Percentiles rank a stretch among this genome's conserved stretches.
phyloP scores from a whole-genome alignment of 2,329 filamentous ascomycete genomes.

The Triangularia verruculosa region DNA sequence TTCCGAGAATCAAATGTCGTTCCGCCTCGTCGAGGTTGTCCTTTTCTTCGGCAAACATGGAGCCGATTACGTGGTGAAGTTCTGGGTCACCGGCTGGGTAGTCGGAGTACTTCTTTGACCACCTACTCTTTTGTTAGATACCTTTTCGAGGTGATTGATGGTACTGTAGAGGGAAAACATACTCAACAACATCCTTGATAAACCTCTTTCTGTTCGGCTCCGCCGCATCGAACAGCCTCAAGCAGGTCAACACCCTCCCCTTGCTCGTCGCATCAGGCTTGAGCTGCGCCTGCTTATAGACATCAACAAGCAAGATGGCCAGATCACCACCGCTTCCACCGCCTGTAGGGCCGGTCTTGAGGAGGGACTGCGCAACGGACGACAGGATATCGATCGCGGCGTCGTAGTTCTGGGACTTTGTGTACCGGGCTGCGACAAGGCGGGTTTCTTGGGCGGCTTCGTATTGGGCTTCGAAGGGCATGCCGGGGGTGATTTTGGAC shows the following conservation, averaged over 20 bases:
- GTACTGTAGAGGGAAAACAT: constrained; percentile 33
- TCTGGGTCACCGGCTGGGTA: constrained; percentile 91
- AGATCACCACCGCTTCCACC: constrained; percentile 83
- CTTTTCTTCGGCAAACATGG: constrained; percentile 86
- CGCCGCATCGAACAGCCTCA: constrained; percentile 74
- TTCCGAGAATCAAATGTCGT: constrained; percentile 82
- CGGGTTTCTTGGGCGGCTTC: constrained; percentile 98
- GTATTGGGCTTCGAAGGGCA: constrained; percentile 50
- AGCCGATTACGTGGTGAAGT: constrained; percentile 86
- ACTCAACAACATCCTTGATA: constrained; percentile 79
- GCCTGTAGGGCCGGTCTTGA: constrained; percentile 81
- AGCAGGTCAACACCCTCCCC: constrained; percentile 70
- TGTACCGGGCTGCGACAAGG: constrained; percentile 89
- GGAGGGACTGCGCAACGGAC: constrained; percentile 77
- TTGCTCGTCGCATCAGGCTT: constrained; percentile 72
- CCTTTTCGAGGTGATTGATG: not conserved
- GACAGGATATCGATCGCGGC: constrained; percentile 85
- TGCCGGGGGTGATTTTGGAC: constrained; percentile 68
- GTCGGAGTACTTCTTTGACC: constrained; percentile 82
- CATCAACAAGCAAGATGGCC: constrained; percentile 81
- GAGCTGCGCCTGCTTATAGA: constrained; percentile 83
- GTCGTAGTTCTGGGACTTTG: constrained; percentile 80
- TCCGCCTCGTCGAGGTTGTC: constrained; percentile 89
- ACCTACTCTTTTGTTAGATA: constrained; percentile 43
- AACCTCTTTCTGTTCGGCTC: constrained; percentile 94